Conservation (phyloP, 257 asterid genomes). For the Penstemon barbatus region DNA sequence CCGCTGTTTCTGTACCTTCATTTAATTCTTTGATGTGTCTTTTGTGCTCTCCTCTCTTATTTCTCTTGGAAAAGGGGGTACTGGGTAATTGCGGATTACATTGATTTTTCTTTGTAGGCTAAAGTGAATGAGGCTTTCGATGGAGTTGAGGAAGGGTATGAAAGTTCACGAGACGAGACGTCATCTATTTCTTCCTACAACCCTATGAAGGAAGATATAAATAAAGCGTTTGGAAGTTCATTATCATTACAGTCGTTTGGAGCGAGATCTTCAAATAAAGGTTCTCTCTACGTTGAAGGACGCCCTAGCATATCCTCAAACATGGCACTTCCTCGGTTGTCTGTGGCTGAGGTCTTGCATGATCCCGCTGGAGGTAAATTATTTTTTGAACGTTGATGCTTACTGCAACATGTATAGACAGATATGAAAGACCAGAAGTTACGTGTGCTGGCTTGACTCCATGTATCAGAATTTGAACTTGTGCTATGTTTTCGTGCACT, state of each 20-base stretch:
- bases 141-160: slow-evolving; percentile 91
- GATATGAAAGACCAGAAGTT: slow-evolving; percentile 4
- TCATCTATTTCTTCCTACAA: slow-evolving; percentile 83
- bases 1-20: slow-evolving; percentile 23
- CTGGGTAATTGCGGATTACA: background rate
- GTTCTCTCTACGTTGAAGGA: slow-evolving; percentile 67
- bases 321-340: slow-evolving; percentile 61
- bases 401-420: slow-evolving; percentile 1
- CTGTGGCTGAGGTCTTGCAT: slow-evolving; percentile 71
- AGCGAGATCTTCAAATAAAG: slow-evolving; percentile 69
- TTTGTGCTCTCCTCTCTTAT: slow-evolving; percentile 1
- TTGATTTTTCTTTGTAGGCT: slow-evolving; percentile 45
- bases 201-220: slow-evolving; percentile 58
- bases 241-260: slow-evolving; percentile 66
- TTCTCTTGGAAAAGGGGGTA: slow-evolving; percentile 1
- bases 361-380: slow-evolving; percentile 60
- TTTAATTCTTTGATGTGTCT: slow-evolving; percentile 9
- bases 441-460: slow-evolving; percentile 13
- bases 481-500: slow-evolving; percentile 22
- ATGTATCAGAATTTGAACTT: slow-evolving; percentile 19
- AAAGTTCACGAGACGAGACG: slow-evolving; percentile 83
- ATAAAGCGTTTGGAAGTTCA: slow-evolving; percentile 76
- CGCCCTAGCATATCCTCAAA: slow-evolving; percentile 68
- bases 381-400: slow-evolving; percentile 4
- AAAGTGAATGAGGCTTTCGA: slow-evolving; percentile 71